phyloP scores from a whole-genome alignment of 805 yeast species.

The Candida berthetii region DNA sequence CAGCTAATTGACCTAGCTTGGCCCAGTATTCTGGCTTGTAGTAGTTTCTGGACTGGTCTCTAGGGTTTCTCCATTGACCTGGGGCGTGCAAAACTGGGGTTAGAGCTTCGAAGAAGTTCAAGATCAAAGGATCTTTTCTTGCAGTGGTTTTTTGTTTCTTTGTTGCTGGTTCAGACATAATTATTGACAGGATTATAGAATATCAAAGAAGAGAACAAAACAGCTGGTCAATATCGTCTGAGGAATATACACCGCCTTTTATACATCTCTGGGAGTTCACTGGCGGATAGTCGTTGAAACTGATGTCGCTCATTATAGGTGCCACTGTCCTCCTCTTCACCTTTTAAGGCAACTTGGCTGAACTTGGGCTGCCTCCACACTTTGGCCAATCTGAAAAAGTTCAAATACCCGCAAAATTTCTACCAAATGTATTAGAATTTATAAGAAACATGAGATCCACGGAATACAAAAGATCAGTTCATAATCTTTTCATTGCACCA shows the following conservation, averaged over 20 bases:
- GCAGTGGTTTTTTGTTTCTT: not conserved
- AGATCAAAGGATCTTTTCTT: not conserved
- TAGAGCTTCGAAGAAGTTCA: conserved; percentile 1
- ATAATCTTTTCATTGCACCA: too few relatives aligned
- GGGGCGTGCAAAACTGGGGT: conserved; percentile 2
- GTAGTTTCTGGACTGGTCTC: conserved; percentile 1
- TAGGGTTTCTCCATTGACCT: conserved; percentile 2
- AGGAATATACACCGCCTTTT: not conserved
- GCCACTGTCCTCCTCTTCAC: not conserved
- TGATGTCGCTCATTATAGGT: too few relatives aligned
- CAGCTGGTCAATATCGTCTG: too few relatives aligned
- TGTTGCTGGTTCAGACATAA: not conserved
- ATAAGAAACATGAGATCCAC: too few relatives aligned
- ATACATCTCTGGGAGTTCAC: not conserved
- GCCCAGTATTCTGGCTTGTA: conserved; percentile 24
- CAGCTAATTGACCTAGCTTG: conserved; percentile 25
- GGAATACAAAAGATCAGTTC: not conserved
- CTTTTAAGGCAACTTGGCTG: not conserved
- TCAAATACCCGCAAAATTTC: too few relatives aligned
- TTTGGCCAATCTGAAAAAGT: too few relatives aligned
- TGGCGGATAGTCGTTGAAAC: not conserved
- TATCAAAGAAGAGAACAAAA: too few relatives aligned
- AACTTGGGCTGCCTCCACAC: too few relatives aligned
- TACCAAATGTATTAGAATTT: too few relatives aligned
- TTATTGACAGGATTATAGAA: not conserved